Percentiles rank a stretch among this genome's conserved stretches.
phyloP scores from a whole-genome alignment of 2,329 filamentous ascomycete genomes.

The Epichloe glyceriae region DNA sequence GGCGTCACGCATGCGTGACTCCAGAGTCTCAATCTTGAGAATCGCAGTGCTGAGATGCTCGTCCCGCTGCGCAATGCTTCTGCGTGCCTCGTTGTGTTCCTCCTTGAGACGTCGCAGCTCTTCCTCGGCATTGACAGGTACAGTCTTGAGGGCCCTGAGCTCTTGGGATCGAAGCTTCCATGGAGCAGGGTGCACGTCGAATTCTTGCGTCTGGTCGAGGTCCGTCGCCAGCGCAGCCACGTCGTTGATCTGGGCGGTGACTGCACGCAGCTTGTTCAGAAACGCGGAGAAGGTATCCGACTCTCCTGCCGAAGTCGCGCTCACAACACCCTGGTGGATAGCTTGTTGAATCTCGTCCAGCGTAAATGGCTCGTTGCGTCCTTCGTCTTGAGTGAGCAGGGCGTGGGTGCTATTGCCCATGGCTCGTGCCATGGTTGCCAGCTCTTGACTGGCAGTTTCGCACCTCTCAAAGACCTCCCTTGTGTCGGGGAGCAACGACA shows the following conservation, averaged over 20 bases:
- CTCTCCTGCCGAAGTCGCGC: constrained; percentile 42
- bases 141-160: constrained; percentile 67
- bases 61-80: constrained; percentile 58
- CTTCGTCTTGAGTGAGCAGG: constrained; percentile 56
- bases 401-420: constrained; percentile 54
- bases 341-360: constrained; percentile 52
- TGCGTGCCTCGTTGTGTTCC: constrained; percentile 65
- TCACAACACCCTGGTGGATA: constrained; percentile 40
- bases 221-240: constrained; percentile 58
- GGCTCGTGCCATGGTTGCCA: constrained; percentile 53
- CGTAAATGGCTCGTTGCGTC: constrained; percentile 52
- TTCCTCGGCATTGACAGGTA: constrained; percentile 72
- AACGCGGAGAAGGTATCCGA: constrained; percentile 60
- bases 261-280: constrained; percentile 49
- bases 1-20: constrained; percentile 75
- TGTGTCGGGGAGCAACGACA: constrained; percentile 59
- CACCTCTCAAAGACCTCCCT: constrained; percentile 56
- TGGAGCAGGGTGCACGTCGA: constrained; percentile 62
- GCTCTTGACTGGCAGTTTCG: constrained; percentile 48
- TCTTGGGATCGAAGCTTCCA: constrained; percentile 77
- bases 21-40: constrained; percentile 88
- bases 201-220: constrained; percentile 61
- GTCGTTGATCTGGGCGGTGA: constrained; percentile 54
- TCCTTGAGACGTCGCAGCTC: constrained; percentile 71
- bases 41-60: constrained; percentile 73